Percentiles rank a stretch among this genome's conserved stretches.
phyloP scores from a whole-genome alignment of 2,329 filamentous ascomycete species.

The Geosmithia putterillii region DNA sequence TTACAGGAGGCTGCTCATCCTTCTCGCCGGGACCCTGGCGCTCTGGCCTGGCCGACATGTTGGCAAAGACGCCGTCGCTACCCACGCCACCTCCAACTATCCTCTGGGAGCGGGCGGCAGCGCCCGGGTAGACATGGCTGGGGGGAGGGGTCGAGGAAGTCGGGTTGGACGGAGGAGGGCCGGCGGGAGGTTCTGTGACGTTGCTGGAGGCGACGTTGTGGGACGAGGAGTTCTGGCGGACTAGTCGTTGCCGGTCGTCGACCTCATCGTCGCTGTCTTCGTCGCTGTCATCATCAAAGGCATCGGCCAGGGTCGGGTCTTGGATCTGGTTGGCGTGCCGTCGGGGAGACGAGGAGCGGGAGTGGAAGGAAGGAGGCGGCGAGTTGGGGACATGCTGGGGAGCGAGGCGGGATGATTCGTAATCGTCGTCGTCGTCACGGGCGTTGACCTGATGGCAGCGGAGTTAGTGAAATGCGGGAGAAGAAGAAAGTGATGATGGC shows the following conservation, averaged over 20 bases:
- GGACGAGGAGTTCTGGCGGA: constrained; percentile 47
- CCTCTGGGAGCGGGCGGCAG: constrained; percentile 10
- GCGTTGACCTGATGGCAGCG: constrained; percentile 43
- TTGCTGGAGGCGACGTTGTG: background rate
- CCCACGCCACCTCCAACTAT: constrained; percentile 58
- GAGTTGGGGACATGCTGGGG: constrained; percentile 38
- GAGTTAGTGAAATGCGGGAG: background rate
- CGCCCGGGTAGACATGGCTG: background rate
- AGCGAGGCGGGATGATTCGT: constrained; percentile 12
- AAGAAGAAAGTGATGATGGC: background rate
- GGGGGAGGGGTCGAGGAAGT: constrained; percentile 8
- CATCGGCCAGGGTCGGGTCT: constrained; percentile 77
- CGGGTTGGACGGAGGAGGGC: constrained; percentile 19
- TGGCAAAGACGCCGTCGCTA: constrained; percentile 93
- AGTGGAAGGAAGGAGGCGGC: constrained; percentile 77
- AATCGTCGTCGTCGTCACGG: constrained; percentile 43
- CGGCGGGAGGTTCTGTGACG: constrained; percentile 6
- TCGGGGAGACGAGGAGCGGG: constrained; percentile 52
- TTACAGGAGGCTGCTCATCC: constrained; percentile 86
- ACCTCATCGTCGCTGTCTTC: constrained; percentile 59
- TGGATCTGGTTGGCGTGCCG: constrained; percentile 29
- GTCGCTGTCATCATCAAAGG: constrained; percentile 78
- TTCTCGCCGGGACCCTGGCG: constrained; percentile 56
- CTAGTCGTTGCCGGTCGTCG: constrained; percentile 77
- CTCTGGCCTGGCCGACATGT: constrained; percentile 83